A percentile compares a stretch with the other conserved stretches of the same genome.
Evolutionary conservation across 345 rosid genomes (phyloP).

Genomic region (Raphanus raphanistrum): DNA sequence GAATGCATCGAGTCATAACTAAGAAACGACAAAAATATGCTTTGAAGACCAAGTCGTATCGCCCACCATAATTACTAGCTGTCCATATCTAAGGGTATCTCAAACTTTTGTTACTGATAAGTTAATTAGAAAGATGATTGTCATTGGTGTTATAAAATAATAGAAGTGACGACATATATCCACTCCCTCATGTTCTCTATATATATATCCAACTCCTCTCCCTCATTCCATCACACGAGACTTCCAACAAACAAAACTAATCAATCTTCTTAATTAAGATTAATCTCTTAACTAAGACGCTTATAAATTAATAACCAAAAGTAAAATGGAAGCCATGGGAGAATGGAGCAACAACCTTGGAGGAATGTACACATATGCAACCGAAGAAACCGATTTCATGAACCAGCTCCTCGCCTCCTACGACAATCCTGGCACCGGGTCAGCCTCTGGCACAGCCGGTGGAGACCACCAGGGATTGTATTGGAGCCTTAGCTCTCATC

Average conservation of each 20-base stretch:
- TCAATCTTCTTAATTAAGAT: conserved; percentile 21
- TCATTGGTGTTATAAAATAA: background rate
- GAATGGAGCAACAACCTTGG: conserved; percentile 62
- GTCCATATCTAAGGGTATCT: conserved; percentile 37
- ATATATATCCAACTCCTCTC: conserved; percentile 29
- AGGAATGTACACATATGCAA: conserved; percentile 52
- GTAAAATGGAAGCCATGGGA: conserved; percentile 58
- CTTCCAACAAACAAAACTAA: conserved; percentile 30
- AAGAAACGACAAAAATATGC: conserved; percentile 18
- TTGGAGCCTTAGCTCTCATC: conserved; percentile 35
- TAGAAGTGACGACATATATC: background rate
- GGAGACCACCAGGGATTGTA: conserved; percentile 46
- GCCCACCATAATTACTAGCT: conserved; percentile 21
- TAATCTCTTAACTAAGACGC: conserved; percentile 25
- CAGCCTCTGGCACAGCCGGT: conserved; percentile 7
- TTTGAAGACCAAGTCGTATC: conserved; percentile 20
- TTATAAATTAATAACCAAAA: background rate
- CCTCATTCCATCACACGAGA: conserved; percentile 31
- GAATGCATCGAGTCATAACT: conserved; percentile 20
- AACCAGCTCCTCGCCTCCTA: conserved; percentile 57
- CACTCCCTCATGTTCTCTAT: conserved; percentile 36
- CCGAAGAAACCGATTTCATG: conserved; percentile 82
- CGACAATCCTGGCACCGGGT: conserved; percentile 32
- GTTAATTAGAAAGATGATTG: conserved; percentile 18
- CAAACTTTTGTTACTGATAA: background rate